phyloP scores from a whole-genome alignment of 2,329 filamentous ascomycete species.

The Verticillium alfalfae region DNA sequence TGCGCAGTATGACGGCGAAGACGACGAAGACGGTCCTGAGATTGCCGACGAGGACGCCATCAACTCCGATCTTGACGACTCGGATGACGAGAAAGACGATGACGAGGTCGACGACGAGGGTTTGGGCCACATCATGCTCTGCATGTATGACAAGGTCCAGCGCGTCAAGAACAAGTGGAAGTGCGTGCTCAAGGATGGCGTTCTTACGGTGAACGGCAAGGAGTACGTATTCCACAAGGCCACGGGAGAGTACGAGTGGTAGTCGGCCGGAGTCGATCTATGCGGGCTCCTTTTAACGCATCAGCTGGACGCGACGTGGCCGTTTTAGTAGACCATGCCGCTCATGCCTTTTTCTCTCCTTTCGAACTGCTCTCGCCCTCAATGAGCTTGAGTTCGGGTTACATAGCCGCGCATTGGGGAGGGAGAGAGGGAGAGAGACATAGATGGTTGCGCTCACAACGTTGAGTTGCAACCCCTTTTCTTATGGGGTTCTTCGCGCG shows the following conservation, averaged over 20 bases:
- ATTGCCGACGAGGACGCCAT: conserved; percentile 88
- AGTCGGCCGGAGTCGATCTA: conserved; percentile 17
- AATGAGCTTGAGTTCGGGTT: background rate
- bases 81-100: conserved; percentile 78
- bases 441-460: background rate
- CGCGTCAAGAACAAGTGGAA: conserved; percentile 99
- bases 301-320: background rate
- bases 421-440: no score
- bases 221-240: conserved; percentile 99
- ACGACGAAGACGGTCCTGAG: conserved; percentile 54
- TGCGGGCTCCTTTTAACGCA: background rate
- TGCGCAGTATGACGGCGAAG: conserved; percentile 57
- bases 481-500: background rate
- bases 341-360: background rate
- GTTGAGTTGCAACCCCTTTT: background rate
- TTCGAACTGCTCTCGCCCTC: background rate
- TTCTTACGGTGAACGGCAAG: conserved; percentile 86
- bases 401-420: background rate
- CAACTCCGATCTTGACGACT: conserved; percentile 95
- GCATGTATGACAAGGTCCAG: conserved; percentile 99
- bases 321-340: background rate
- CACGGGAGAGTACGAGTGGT: conserved; percentile 97
- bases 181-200: conserved; percentile 95
- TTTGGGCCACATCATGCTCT: conserved; percentile 88
- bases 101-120: conserved; percentile 85